Conservation (phyloP, 2,329 filamentous ascomycete genomes). For the Fusarium globosum region DNA sequence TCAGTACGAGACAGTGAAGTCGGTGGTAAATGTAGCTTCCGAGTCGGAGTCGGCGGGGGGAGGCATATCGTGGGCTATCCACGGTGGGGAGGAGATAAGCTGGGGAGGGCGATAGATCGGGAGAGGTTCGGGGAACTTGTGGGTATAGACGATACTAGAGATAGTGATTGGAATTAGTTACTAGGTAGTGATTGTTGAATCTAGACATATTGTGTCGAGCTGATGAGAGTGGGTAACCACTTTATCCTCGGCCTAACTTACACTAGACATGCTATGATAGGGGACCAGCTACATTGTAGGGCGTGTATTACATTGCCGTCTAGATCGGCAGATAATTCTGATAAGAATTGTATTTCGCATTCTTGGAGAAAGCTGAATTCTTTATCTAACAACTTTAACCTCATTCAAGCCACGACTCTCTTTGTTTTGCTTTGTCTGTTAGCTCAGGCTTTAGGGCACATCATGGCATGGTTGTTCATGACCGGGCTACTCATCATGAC, state of each 20-base stretch:
- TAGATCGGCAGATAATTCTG: background rate
- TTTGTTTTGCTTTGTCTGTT: too few relatives aligned
- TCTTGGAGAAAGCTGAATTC: accelerated
- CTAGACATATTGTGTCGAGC: background rate
- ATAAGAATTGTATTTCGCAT: accelerated
- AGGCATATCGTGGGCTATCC: constrained; percentile 17
- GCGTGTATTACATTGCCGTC: background rate
- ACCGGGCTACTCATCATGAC: background rate
- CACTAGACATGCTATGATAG: background rate
- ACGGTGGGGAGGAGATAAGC: constrained; percentile 16
- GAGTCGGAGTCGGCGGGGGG: constrained; percentile 1
- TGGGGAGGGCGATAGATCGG: background rate
- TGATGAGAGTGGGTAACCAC: background rate
- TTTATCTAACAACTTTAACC: background rate
- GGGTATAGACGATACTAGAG: too few relatives aligned
- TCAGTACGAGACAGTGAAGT: constrained; percentile 13
- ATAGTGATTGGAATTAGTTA: background rate
- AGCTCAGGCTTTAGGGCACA: accelerated
- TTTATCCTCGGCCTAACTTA: background rate
- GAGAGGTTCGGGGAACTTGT: background rate
- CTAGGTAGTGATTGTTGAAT: background rate
- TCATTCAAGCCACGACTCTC: background rate
- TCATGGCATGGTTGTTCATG: background rate
- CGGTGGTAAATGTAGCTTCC: constrained; percentile 36
- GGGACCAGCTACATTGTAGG: background rate